These are phyloP conservation scores for Fusarium pseudoanthophilum DNA, from an alignment of 2,329 filamentous ascomycete species.

Conservation along the genomic window DNA sequence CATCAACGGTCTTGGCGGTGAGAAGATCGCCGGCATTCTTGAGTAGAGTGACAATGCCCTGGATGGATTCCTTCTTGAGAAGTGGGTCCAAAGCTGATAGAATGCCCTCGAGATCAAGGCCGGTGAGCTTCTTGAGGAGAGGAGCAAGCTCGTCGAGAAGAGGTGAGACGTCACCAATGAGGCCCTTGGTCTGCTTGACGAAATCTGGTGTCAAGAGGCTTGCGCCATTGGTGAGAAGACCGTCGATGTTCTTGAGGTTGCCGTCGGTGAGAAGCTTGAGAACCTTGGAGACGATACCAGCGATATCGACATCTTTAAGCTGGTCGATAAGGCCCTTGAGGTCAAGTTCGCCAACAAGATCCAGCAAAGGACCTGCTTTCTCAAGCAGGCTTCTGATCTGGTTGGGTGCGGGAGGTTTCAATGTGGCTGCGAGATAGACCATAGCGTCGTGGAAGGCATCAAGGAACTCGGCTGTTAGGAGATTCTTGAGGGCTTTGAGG, in stretches of 20 bases:
- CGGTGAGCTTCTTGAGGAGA: conserved; percentile 45
- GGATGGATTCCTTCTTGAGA: conserved; percentile 43
- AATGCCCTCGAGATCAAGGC: conserved; percentile 49
- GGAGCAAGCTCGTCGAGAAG: conserved; percentile 48
- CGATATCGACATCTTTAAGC: conserved; percentile 48
- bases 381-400: conserved; percentile 44
- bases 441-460: conserved; percentile 55
- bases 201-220: conserved; percentile 47
- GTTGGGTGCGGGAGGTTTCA: conserved; percentile 52
- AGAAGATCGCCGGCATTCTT: conserved; percentile 42
- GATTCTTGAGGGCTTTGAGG: conserved; percentile 43
- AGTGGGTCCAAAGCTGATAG: conserved; percentile 45
- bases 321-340: conserved; percentile 49
- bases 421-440: conserved; percentile 52
- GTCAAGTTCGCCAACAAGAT: conserved; percentile 47
- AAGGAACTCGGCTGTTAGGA: conserved; percentile 54
- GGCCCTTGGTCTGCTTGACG: conserved; percentile 39
- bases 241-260: conserved; percentile 49
- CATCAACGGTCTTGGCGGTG: conserved; percentile 35
- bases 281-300: conserved; percentile 45
- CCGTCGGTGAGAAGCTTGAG: conserved; percentile 47
- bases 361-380: conserved; percentile 46
- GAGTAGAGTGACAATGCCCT: conserved; percentile 40
- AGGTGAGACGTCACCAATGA: conserved; percentile 45
- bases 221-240: conserved; percentile 52